Base-by-base conservation (phyloP, 257 asterid species). In the Lantana camara region DNA sequence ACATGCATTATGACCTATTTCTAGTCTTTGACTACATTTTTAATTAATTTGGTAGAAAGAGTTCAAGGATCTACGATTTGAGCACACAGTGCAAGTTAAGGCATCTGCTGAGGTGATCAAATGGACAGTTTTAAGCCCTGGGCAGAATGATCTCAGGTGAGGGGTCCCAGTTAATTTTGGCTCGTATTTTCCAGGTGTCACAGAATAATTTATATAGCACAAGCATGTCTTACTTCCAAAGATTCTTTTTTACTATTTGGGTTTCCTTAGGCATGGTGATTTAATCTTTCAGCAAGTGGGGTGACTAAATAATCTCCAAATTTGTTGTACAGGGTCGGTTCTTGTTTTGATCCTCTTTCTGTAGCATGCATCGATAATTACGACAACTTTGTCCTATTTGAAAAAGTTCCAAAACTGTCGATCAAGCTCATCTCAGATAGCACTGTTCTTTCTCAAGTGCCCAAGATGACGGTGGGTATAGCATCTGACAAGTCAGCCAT, bases 291-390 rank as follows among this genome's bases (percentile, higher is more conserved):
- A 38, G 44, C 23, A 9, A 19, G 23, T 41, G 40, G 48, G 17
- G 37, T 2, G 7, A 32, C 34, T 55, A 17, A 27, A 58, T 14
- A 57, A 63, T 56, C 34, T 24, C 2, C 34, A 22, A 57, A 12
- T n/a, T 15, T 51, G 56, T 45, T 78, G 61, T 52, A 67, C 88
- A 82, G 96, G 79, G 78, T 80, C 66, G 96, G 87, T 29, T 69
- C 73, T 21, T 58, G 15, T 68, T 70, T 68, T 61, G 79, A 73
- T 32, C 35, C 67, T 54, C 58, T 85, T 40, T 53, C 49, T 2
- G 37, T 88, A 71, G 85, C 64, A 29, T 85, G 88, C 74, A 71
- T 45, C 51, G 96, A 88, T 75, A 68, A 21, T 72, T 72, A 66
- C 62, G 32, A 47, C 64, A 88, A 85, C 64, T 54, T 60, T 9